Evolutionary conservation across 1,139 yeast genomes (phyloP).

Genomic region (Yamadazyma blattariae): DNA sequence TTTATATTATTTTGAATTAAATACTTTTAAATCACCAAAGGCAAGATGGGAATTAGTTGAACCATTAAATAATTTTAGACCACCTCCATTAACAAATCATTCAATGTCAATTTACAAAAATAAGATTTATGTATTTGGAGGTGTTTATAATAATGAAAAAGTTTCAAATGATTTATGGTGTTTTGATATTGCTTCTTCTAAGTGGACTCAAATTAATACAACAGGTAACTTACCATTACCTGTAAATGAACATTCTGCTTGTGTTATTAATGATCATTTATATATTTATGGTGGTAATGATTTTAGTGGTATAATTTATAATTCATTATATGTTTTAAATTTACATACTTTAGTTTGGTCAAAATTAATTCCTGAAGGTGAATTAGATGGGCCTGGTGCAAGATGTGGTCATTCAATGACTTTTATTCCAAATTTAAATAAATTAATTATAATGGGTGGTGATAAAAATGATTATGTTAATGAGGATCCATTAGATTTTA

Average conservation of each 20-base stretch:
- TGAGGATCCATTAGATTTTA: constrained; percentile 35
- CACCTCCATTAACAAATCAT: constrained; percentile 94
- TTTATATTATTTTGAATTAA: constrained; percentile 80
- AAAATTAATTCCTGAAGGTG: constrained; percentile 47
- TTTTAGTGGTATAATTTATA: constrained; percentile 66
- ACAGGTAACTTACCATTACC: constrained; percentile 75
- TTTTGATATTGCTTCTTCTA: constrained; percentile 65
- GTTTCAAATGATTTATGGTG: constrained; percentile 80
- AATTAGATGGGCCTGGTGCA: constrained; percentile 62
- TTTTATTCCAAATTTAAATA: constrained; percentile 60
- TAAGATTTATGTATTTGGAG: constrained; percentile 82
- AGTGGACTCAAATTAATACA: constrained; percentile 59
- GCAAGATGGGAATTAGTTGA: constrained; percentile 81
- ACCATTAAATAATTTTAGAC: constrained; percentile 53
- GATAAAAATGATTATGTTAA: constrained; percentile 63
- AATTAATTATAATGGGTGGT: constrained; percentile 88
- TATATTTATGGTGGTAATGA: constrained; percentile 91
- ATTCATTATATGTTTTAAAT: constrained; percentile 73
- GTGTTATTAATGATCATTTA: constrained; percentile 75
- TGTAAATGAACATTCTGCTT: constrained; percentile 87
- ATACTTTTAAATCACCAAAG: constrained; percentile 79
- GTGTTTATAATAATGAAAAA: constrained; percentile 80
- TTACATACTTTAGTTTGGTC: constrained; percentile 73
- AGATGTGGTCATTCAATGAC: constrained; percentile 96
- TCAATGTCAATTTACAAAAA: constrained; percentile 80